Evolutionary conservation across 164 flowering plant species (phyloP).

Genomic region (Chimonanthus praecox): DNA sequence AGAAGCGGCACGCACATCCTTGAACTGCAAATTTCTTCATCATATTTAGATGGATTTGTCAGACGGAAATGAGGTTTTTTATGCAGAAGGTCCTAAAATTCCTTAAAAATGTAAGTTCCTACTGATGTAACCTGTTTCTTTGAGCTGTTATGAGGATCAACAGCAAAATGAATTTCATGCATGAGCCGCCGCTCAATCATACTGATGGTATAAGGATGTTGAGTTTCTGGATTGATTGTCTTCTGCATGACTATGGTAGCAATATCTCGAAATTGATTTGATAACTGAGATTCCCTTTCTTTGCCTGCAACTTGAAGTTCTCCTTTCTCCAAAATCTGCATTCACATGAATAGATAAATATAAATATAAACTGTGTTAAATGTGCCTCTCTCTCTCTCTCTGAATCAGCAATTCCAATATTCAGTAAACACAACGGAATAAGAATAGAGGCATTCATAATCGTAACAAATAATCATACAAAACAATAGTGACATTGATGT

Average conservation of each 20-base stretch:
- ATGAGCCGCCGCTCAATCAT: slow-evolving; percentile 93
- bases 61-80: too few species aligned
- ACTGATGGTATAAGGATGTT: slow-evolving; percentile 88
- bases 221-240: slow-evolving; percentile 86
- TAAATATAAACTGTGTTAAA: not conserved
- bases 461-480: not conserved
- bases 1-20: too few species aligned
- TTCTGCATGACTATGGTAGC: slow-evolving; percentile 98
- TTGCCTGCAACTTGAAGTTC: slow-evolving; percentile 98
- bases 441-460: not conserved
- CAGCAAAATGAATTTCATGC: slow-evolving; percentile 97
- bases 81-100: not conserved
- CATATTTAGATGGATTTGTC: too few species aligned
- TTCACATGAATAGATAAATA: slow-evolving; percentile 5
- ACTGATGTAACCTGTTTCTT: slow-evolving; percentile 74
- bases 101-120: not conserved
- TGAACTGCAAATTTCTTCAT: too few species aligned
- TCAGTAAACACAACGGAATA: not conserved
- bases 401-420: not conserved
- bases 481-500: not conserved
- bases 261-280: slow-evolving; percentile 90
- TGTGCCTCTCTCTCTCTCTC: not conserved
- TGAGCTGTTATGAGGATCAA: slow-evolving; percentile 81
- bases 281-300: slow-evolving; percentile 84
- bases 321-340: slow-evolving; percentile 89